Evolutionary conservation across 192 early-diverging fungal genomes (phyloP).

Genomic region (Funneliformis mosseae): DNA sequence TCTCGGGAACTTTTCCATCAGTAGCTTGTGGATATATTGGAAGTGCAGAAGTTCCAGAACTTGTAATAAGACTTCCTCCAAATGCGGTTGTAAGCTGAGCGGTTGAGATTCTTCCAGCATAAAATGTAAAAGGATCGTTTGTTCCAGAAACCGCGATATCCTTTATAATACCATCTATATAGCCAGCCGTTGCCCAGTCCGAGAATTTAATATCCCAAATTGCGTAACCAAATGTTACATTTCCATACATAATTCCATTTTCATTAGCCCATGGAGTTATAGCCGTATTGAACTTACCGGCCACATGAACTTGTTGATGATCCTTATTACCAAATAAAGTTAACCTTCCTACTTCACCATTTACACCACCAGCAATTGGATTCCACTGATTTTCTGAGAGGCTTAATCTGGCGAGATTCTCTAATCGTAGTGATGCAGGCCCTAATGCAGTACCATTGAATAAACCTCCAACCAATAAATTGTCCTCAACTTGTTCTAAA

Average conservation of each 20-base stretch:
- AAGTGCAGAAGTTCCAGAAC: slow-evolving; percentile 16
- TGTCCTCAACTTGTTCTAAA: slow-evolving; percentile 38
- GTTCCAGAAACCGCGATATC: neutral
- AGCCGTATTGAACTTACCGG: slow-evolving; percentile 31
- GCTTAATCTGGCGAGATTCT: slow-evolving; percentile 30
- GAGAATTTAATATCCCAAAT: slow-evolving; percentile 13
- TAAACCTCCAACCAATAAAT: slow-evolving; percentile 41
- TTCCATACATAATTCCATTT: neutral
- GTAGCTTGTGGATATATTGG: slow-evolving; percentile 5
- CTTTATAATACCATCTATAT: neutral
- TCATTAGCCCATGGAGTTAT: neutral
- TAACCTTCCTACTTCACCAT: slow-evolving; percentile 28
- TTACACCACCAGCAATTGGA: slow-evolving; percentile 28
- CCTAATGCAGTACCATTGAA: slow-evolving; percentile 27
- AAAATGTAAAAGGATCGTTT: neutral
- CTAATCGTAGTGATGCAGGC: neutral
- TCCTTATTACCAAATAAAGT: neutral
- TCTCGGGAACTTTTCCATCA: slow-evolving; percentile 16
- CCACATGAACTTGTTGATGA: slow-evolving; percentile 20
- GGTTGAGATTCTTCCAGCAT: neutral
- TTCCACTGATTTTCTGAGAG: slow-evolving; percentile 9
- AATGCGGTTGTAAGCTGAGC: neutral
- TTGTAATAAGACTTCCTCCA: slow-evolving; percentile 32
- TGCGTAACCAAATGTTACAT: slow-evolving; percentile 21
- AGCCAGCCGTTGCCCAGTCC: neutral